These are phyloP conservation scores for Starmerella sp. DNA, from an alignment of 805 yeast species.

Conservation along the genomic window DNA sequence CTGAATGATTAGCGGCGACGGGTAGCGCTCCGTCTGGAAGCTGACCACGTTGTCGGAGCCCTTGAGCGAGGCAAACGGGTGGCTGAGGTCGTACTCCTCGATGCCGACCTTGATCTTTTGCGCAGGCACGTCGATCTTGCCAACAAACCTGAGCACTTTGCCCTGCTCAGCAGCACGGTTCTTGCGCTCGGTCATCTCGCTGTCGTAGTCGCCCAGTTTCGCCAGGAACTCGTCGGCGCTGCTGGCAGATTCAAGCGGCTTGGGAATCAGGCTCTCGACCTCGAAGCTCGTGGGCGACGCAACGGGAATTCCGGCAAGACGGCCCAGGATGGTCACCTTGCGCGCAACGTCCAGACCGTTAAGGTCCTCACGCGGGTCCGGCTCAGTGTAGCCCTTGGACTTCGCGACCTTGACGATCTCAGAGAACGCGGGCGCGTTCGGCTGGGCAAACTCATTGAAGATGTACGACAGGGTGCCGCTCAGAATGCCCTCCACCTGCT, in stretches of 20 bases:
- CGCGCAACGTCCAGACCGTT: constrained; percentile 98
- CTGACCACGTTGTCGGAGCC: constrained; percentile 96
- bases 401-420: constrained; percentile 85
- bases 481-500: constrained; percentile 87
- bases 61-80: constrained; percentile 89
- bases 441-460: constrained; percentile 80
- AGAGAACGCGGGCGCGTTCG: constrained; percentile 59
- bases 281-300: constrained; percentile 87
- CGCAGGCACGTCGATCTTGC: constrained; percentile 63
- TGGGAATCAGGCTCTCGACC: constrained; percentile 86
- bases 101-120: constrained; percentile 60
- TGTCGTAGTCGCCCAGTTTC: constrained; percentile 73
- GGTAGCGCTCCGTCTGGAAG: constrained; percentile 81
- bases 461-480: constrained; percentile 93
- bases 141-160: constrained; percentile 89
- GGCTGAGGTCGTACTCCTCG: constrained; percentile 73
- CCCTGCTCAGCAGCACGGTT: constrained; percentile 68
- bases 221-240: constrained; percentile 69
- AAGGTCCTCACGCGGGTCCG: constrained; percentile 98
- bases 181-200: constrained; percentile 64
- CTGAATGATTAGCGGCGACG: constrained; percentile 86
- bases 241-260: constrained; percentile 48
- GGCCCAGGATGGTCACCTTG: constrained; percentile 90
- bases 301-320: constrained; percentile 77
- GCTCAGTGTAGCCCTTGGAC: constrained; percentile 90